These are phyloP conservation scores for Melianthus villosus DNA, from an alignment of 441 rosid species.

Conservation along the genomic window DNA sequence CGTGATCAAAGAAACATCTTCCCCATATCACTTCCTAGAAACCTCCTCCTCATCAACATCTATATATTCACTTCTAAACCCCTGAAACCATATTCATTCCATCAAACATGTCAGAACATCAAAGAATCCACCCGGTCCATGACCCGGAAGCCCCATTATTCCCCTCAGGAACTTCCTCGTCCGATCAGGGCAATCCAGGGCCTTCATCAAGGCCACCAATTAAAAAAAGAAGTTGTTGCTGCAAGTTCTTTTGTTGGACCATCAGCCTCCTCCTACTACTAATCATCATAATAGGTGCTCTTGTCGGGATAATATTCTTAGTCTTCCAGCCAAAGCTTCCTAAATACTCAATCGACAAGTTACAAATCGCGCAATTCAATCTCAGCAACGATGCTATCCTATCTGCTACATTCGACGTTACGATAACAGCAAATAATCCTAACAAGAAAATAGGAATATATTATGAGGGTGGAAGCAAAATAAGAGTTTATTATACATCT, in stretches of 20 bases:
- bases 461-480: slow-evolving; percentile 59
- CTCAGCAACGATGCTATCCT: slow-evolving; percentile 26
- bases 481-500: slow-evolving; percentile 35
- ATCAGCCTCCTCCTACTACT: slow-evolving; percentile 30
- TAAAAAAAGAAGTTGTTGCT: slow-evolving; percentile 33
- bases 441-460: slow-evolving; percentile 68
- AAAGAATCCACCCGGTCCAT: slow-evolving; percentile 41
- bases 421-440: slow-evolving; percentile 52
- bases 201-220: slow-evolving; percentile 25
- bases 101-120: slow-evolving; percentile 37
- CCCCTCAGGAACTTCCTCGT: slow-evolving; percentile 27
- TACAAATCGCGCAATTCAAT: slow-evolving; percentile 39
- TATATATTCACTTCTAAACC: too few species aligned
- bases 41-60: too few species aligned
- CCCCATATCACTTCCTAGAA: too few species aligned
- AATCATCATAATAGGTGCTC: slow-evolving; percentile 25
- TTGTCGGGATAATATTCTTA: slow-evolving; percentile 43
- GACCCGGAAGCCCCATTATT: slow-evolving; percentile 34
- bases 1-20: too few species aligned
- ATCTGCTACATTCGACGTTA: slow-evolving; percentile 39
- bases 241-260: slow-evolving; percentile 60
- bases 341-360: slow-evolving; percentile 41
- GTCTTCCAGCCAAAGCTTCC: slow-evolving; percentile 76
- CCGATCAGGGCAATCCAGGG: slow-evolving; percentile 19
- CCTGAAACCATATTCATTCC: not conserved